Conservation (phyloP, 2,329 filamentous ascomycete species). For the Aureobasidium sp. region DNA sequence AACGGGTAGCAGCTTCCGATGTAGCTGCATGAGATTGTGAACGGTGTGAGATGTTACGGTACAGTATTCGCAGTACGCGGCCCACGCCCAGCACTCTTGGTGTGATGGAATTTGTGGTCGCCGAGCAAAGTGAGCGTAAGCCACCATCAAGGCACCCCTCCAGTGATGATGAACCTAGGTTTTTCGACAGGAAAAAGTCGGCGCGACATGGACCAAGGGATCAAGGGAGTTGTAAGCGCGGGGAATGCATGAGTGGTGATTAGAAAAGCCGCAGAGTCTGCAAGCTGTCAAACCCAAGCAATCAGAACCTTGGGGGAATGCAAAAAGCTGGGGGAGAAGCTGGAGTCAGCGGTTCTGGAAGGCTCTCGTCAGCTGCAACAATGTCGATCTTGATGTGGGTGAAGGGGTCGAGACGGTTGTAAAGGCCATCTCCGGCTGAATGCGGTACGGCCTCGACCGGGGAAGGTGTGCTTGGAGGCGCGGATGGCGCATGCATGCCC, state of each 20-base stretch:
- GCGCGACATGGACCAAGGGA: not conserved
- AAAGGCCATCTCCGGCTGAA: not conserved
- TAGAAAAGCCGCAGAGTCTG: not conserved
- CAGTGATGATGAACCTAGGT: not conserved
- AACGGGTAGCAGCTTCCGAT: constrained; percentile 6
- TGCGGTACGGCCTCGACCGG: constrained; percentile 7
- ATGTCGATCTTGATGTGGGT: not conserved
- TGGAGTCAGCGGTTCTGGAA: constrained; percentile 11
- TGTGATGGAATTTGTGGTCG: not conserved
- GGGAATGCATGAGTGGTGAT: not conserved
- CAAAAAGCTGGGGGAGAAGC: too few relatives aligned
- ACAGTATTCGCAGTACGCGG: too few relatives aligned
- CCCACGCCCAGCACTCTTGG: not conserved
- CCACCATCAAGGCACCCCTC: not conserved
- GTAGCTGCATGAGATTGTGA: constrained; percentile 4
- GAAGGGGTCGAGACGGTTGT: constrained; percentile 1
- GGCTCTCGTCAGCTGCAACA: constrained; percentile 12
- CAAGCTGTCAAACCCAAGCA: not conserved
- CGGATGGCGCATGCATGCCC: constrained; percentile 5
- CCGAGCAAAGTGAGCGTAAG: not conserved
- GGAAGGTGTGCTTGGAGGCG: not conserved
- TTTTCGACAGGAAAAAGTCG: not conserved
- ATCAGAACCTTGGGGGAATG: not conserved
- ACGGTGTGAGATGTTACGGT: too few relatives aligned
- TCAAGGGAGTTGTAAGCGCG: not conserved